Conservation (phyloP, 169 alveolate genomes). For the Plasmodium vivax region DNA sequence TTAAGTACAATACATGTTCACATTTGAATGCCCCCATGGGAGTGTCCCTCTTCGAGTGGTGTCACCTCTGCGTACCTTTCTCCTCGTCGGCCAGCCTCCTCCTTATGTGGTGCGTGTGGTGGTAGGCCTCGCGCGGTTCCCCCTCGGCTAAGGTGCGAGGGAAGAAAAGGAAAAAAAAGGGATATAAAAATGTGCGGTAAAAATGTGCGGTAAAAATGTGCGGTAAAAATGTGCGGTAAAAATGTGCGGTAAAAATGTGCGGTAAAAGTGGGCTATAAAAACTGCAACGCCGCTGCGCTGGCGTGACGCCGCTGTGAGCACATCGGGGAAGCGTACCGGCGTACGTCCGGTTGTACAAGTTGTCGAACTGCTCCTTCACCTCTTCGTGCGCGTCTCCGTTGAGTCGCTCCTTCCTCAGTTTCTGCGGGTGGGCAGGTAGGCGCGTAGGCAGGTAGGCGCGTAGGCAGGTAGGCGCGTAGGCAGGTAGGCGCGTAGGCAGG, state of each 20-base stretch:
- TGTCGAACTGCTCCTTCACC: constrained; percentile 35
- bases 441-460: no score
- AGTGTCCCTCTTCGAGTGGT: neutral
- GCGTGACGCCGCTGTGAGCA: neutral
- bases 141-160: neutral
- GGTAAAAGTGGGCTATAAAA: neutral
- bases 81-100: constrained; percentile 45
- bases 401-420: constrained; percentile 13
- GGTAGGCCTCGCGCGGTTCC: neutral
- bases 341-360: constrained; percentile 3
- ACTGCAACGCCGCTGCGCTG: neutral
- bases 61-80: constrained; percentile 1
- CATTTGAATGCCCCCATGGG: neutral
- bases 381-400: constrained; percentile 4
- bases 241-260: no score
- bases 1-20: neutral
- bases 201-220: neutral
- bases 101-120: constrained; percentile 49
- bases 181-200: neutral
- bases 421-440: no score
- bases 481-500: no score
- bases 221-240: no score
- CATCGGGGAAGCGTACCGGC: neutral
- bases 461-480: no score
- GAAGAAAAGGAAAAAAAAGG: neutral